Conservation (phyloP, 768 basidiomycete genomes). For the Lentinula guzmanii region DNA sequence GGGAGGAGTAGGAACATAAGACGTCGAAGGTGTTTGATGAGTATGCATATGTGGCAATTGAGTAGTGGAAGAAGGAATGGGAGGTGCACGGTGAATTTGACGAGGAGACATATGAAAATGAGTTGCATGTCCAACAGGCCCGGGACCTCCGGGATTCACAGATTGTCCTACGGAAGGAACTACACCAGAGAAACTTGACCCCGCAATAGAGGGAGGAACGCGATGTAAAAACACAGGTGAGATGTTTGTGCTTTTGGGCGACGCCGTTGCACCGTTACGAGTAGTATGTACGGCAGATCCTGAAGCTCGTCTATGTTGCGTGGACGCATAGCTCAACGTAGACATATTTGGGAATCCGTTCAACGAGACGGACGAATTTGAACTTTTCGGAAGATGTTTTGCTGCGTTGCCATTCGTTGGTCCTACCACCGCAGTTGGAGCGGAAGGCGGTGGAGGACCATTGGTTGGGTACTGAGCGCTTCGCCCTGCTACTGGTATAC, state of each 20-base stretch:
- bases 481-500: not conserved
- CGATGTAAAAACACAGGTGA: constrained; percentile 1
- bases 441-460: not conserved
- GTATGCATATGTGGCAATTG: not conserved
- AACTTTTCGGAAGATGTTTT: not conserved
- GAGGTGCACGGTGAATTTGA: not conserved
- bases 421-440: not conserved
- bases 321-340: not conserved
- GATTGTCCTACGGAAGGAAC: not conserved
- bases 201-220: not conserved
- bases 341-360: not conserved
- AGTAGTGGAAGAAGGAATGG: not conserved
- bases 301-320: not conserved
- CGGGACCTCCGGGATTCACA: too few relatives aligned
- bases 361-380: not conserved
- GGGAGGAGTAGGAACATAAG: not conserved
- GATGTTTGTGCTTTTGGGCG: not conserved
- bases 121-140: not conserved
- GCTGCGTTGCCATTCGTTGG: not conserved
- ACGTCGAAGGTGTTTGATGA: not conserved
- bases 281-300: not conserved
- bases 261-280: not conserved
- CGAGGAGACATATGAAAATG: not conserved
- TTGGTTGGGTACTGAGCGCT: not conserved
- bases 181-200: too few relatives aligned